Evolutionary conservation across 768 basidiomycete species (phyloP).

Genomic region (Baorangia bicolor): DNA sequence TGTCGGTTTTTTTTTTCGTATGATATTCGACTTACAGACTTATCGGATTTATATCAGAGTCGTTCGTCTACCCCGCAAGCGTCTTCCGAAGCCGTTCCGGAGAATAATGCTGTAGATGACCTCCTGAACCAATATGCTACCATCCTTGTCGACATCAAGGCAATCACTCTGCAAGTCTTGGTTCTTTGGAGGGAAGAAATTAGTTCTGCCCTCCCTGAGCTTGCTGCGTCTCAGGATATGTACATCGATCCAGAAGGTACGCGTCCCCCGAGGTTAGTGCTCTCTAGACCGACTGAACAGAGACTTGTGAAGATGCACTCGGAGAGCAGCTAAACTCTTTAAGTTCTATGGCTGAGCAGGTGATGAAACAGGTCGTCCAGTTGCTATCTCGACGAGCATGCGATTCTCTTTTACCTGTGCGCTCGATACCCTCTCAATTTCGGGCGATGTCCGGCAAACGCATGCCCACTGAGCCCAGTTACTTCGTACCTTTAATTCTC

Average conservation of each 20-base stretch:
- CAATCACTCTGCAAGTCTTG: conserved; percentile 50
- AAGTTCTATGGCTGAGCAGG: conserved; percentile 49
- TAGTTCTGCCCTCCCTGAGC: conserved; percentile 55
- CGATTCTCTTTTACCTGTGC: conserved; percentile 80
- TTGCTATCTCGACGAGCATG: conserved; percentile 81
- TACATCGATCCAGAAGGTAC: conserved; percentile 51
- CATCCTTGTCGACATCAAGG: conserved; percentile 66
- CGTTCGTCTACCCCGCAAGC: conserved; percentile 56
- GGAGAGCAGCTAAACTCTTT: conserved; percentile 50
- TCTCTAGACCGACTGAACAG: background rate
- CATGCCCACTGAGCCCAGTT: conserved; percentile 74
- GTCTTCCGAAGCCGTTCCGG: conserved; percentile 48
- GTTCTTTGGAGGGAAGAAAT: conserved; percentile 73
- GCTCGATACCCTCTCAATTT: conserved; percentile 88
- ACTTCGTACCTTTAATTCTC: conserved; percentile 80
- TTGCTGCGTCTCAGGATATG: conserved; percentile 31
- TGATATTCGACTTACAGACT: background rate
- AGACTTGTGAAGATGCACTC: conserved; percentile 48
- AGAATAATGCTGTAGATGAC: conserved; percentile 63
- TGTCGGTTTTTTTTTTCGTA: conserved; percentile 16
- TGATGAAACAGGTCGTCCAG: conserved; percentile 62
- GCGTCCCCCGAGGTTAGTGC: conserved; percentile 5
- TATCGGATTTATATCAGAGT: conserved; percentile 27
- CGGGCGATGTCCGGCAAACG: conserved; percentile 79
- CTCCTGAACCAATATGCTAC: conserved; percentile 63